phyloP scores from a whole-genome alignment of 2,329 filamentous ascomycete genomes.

The Fusarium acutatum region DNA sequence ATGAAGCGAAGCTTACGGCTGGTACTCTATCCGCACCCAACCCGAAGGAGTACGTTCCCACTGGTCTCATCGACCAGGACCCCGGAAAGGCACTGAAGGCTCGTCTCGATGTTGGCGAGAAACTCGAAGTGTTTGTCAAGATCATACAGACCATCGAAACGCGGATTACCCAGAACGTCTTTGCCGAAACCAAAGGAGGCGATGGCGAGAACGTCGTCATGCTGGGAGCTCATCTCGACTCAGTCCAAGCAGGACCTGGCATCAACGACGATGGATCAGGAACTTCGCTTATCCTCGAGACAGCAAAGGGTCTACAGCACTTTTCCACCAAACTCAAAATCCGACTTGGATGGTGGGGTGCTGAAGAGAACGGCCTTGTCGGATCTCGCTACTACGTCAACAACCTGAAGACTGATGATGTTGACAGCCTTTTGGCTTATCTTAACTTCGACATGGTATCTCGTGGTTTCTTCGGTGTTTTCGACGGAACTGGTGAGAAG shows the following conservation, averaged over 20 bases:
- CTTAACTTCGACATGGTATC: conserved; percentile 55
- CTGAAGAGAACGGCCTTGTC: conserved; percentile 54
- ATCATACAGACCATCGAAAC: conserved; percentile 48
- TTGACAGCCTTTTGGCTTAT: conserved; percentile 49
- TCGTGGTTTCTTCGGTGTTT: conserved; percentile 48
- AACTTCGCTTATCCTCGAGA: conserved; percentile 51
- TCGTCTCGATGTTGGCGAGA: conserved; percentile 46
- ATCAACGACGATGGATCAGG: conserved; percentile 59
- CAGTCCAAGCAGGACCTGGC: conserved; percentile 54
- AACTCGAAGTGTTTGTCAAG: conserved; percentile 48
- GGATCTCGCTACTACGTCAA: conserved; percentile 50
- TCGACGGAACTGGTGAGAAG: conserved; percentile 47
- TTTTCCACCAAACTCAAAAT: conserved; percentile 49
- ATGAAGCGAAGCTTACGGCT: conserved; percentile 42
- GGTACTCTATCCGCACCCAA: conserved; percentile 40
- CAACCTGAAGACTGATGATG: conserved; percentile 44
- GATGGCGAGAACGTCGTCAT: conserved; percentile 53
- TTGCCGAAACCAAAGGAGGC: conserved; percentile 55
- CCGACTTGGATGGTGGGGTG: conserved; percentile 56
- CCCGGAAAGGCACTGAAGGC: conserved; percentile 41
- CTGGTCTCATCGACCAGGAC: conserved; percentile 44
- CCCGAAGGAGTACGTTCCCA: conserved; percentile 41
- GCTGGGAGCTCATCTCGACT: conserved; percentile 55
- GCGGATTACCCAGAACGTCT: conserved; percentile 54
- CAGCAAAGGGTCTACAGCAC: conserved; percentile 50